A percentile compares a stretch with the other conserved stretches of the same genome.
phyloP scores from a whole-genome alignment of 164 flowering plant species.

The Magnolia officinalis region DNA sequence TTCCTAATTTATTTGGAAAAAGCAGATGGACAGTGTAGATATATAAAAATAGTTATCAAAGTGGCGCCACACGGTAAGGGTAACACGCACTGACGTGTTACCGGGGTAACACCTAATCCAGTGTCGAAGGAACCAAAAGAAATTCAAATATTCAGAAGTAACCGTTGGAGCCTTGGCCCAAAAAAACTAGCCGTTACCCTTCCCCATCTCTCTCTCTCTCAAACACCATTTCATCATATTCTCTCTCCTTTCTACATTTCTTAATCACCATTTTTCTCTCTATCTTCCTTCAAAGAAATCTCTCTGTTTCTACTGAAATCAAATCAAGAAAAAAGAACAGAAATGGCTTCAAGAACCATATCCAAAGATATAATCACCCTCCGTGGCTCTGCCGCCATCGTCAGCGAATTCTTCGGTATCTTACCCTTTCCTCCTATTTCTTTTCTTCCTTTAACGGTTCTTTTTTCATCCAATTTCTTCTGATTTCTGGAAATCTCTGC shows the following conservation, averaged over 20 bases:
- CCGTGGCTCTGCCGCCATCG: slow-evolving; percentile 91
- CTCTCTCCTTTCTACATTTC: not conserved
- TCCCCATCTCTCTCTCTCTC: not conserved
- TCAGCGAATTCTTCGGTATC: slow-evolving; percentile 91
- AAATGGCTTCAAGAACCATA: slow-evolving; percentile 75
- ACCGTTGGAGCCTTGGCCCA: not conserved
- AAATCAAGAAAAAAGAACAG: not conserved
- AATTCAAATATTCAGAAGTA: not conserved
- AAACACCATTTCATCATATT: not conserved
- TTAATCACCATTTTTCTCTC: not conserved
- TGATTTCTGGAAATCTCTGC: slow-evolving; percentile 1
- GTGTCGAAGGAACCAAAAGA: too few species aligned
- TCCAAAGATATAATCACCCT: slow-evolving; percentile 91
- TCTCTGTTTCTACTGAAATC: not conserved
- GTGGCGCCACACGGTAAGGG: too few species aligned
- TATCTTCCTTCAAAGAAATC: not conserved
- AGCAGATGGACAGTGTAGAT: too few species aligned
- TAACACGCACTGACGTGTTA: too few species aligned
- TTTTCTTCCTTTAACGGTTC: slow-evolving; percentile 2
- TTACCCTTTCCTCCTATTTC: not conserved
- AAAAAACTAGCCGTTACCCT: not conserved
- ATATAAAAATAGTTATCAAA: too few species aligned
- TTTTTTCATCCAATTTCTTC: not conserved
- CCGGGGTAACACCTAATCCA: too few species aligned
- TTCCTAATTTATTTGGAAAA: too few species aligned